phyloP scores from a whole-genome alignment of 2,329 filamentous ascomycete species.

The Fusarium sp. region DNA sequence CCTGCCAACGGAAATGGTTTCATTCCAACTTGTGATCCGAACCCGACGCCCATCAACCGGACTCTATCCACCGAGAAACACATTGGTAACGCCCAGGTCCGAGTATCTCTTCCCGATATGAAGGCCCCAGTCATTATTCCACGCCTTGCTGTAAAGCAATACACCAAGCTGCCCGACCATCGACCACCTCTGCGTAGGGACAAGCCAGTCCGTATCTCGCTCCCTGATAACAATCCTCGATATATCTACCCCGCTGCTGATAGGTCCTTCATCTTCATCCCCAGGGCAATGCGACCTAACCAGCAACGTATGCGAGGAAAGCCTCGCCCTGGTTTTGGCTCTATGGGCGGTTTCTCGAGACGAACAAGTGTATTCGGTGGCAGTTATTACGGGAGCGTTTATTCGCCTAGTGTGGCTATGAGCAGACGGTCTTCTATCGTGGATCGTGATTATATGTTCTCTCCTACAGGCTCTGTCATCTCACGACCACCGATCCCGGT shows the following conservation, averaged over 20 bases:
- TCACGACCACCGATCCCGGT: slow-evolving; percentile 72
- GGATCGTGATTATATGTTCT: slow-evolving; percentile 77
- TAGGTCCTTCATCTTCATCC: slow-evolving; percentile 97
- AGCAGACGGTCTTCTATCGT: slow-evolving; percentile 86
- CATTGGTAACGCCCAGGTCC: slow-evolving; percentile 85
- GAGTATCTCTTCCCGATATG: slow-evolving; percentile 83
- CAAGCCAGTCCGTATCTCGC: slow-evolving; percentile 93
- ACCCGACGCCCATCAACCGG: slow-evolving; percentile 74
- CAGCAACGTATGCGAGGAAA: slow-evolving; percentile 81
- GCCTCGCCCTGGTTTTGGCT: slow-evolving; percentile 77
- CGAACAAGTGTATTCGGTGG: slow-evolving; percentile 84
- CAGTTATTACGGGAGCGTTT: slow-evolving; percentile 78
- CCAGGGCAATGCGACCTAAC: slow-evolving; percentile 90
- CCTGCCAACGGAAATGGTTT: slow-evolving; percentile 65
- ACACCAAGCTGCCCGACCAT: slow-evolving; percentile 94
- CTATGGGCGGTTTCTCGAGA: slow-evolving; percentile 74
- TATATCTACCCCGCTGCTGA: slow-evolving; percentile 93
- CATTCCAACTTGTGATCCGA: slow-evolving; percentile 68
- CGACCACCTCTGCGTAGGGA: slow-evolving; percentile 92
- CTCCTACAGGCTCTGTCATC: slow-evolving; percentile 82
- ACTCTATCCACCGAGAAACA: slow-evolving; percentile 85
- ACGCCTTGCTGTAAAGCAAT: slow-evolving; percentile 84
- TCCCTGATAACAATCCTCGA: slow-evolving; percentile 80
- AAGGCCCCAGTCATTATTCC: slow-evolving; percentile 76
- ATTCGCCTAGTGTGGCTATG: slow-evolving; percentile 87